Conservation (phyloP, 148 eudicot genomes). For the Oxyria digyna region DNA sequence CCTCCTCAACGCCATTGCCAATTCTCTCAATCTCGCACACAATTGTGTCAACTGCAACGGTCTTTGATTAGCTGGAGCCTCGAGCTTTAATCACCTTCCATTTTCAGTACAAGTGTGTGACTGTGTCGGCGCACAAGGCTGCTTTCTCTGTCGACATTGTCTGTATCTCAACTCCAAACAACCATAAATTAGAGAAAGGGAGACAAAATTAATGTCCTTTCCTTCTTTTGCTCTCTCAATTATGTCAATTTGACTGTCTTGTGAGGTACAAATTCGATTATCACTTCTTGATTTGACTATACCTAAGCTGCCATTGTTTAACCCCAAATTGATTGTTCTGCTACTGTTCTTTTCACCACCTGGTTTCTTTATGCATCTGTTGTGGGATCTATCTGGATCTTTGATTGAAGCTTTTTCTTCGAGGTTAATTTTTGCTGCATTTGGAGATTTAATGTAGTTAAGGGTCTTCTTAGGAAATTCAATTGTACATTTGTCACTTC, state of each 20-base stretch:
- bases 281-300: conserved; percentile 17
- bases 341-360: neutral
- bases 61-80: neutral
- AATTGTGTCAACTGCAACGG: neutral
- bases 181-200: conserved; percentile 5
- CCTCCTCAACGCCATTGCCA: conserved; percentile 2
- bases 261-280: conserved; percentile 16
- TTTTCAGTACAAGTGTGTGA: conserved; percentile 17
- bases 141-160: conserved; percentile 44
- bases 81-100: neutral
- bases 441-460: neutral
- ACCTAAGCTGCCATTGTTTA: conserved; percentile 11
- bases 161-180: conserved; percentile 18
- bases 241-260: neutral
- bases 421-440: neutral
- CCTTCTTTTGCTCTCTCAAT: conserved; percentile 11
- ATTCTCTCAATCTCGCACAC: neutral
- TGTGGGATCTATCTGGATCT: conserved; percentile 3
- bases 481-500: neutral
- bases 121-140: conserved; percentile 43
- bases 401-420: neutral
- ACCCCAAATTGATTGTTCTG: neutral
- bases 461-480: neutral
- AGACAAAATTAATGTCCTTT: conserved; percentile 4
- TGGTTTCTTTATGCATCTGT: neutral